Evolutionary conservation across 768 basidiomycete genomes (phyloP).

Genomic region (Mycena maculata): DNA sequence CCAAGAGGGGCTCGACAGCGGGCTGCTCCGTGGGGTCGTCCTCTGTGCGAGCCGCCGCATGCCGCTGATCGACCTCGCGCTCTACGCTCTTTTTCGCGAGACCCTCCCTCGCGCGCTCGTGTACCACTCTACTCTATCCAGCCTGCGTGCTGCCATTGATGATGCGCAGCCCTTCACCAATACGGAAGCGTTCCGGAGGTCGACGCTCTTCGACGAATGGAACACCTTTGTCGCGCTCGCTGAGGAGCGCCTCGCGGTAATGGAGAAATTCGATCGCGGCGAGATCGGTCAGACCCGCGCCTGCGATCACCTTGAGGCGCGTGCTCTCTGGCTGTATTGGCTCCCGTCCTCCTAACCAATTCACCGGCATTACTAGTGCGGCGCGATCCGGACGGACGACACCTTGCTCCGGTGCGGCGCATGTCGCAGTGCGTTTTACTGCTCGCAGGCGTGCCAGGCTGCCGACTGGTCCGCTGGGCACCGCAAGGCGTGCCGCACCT

Average conservation of each 20-base stretch:
- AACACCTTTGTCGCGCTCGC: neutral
- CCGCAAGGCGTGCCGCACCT: conserved; percentile 1
- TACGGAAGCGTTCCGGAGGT: conserved; percentile 1
- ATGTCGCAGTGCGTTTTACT: conserved; percentile 22
- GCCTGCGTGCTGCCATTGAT: neutral
- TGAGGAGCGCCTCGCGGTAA: conserved; percentile 9
- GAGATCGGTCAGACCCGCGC: neutral
- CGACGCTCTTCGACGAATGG: neutral
- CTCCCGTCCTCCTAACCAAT: neutral
- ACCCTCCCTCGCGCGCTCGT: neutral
- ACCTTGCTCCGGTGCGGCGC: conserved; percentile 6
- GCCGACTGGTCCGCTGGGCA: conserved; percentile 16
- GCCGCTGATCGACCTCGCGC: neutral
- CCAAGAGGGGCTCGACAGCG: conserved; percentile 7
- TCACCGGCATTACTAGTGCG: neutral
- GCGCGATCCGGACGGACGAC: conserved; percentile 1
- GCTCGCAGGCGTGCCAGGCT: conserved; percentile 11
- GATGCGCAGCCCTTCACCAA: neutral
- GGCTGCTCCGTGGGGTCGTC: conserved; percentile 15
- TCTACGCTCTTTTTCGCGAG: neutral
- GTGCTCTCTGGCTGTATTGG: neutral
- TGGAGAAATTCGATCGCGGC: conserved; percentile 10
- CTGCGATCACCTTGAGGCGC: conserved; percentile 16
- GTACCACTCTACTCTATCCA: conserved; percentile 18
- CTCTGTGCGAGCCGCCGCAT: conserved; percentile 10